Evolutionary conservation across 2,329 filamentous ascomycete genomes (phyloP), one percentile per base, ranked within the genome.

Genomic region (Ophiostoma sp.): DNA sequence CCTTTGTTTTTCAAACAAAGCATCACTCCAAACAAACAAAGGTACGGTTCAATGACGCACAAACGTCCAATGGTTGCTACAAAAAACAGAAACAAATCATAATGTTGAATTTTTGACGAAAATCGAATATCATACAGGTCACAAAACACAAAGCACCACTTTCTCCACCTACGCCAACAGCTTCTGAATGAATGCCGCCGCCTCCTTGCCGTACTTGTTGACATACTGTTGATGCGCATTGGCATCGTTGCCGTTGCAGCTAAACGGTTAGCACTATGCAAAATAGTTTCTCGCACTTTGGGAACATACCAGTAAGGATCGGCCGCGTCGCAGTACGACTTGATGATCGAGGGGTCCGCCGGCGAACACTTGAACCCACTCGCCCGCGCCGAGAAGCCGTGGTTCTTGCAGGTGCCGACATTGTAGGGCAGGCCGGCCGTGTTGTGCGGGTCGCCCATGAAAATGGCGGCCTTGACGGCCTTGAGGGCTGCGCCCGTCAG

Each of bases 371-470:
- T 81, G 80, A 89, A 91, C 33, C 88, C 88, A 4, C 82, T 77
- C 0, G 88, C 85, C 4, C 89, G 87, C 42, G 88, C 86, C 70
- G 88, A 87, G 75, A 92, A 91, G 88, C 89, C 89, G 71, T 84
- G 82, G 19, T 85, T 84, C 15, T 77, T 82, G 80, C 88, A 90
- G 0, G 88, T 90, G 15, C 89, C 89, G 52, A 90, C 87, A 71
- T 88, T 85, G 78, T 90, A 91, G 0, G 88, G 78, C 42, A 89
- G 80, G 0, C 88, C 89, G 6, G 81, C 79, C 8, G 84, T 82
- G 77, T 88, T 87, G 73, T 89, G 84, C 3, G 90, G 90, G 77
- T 90, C 86, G 7, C 90, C 90, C 85, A 91, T 87, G 79, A 91
- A 88, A 76, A 92, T 90, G 17, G 86, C 88, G 0, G 88, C 90